Conservation (phyloP, 2,329 filamentous ascomycete genomes). For the Reticulascus tulasneorum region DNA sequence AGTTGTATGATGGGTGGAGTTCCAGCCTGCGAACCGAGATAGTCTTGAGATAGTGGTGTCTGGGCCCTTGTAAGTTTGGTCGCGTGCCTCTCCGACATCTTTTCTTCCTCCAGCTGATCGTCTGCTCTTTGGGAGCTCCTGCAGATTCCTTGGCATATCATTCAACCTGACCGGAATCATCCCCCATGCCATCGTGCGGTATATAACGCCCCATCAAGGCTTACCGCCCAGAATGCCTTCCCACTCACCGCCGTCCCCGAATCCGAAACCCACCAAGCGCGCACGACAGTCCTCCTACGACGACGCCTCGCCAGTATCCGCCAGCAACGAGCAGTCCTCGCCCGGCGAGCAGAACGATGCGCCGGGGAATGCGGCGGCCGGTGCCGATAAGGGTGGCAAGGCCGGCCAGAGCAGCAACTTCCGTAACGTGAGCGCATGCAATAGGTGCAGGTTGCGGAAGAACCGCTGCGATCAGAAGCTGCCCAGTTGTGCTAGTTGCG, state of each 20-base stretch:
- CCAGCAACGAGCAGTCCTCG: conserved; percentile 30
- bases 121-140: neutral
- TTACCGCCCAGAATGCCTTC: conserved; percentile 34
- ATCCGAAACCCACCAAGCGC: conserved; percentile 53
- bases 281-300: conserved; percentile 50
- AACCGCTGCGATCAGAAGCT: conserved; percentile 93
- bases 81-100: conserved; percentile 7
- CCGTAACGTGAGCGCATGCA: conserved; percentile 89
- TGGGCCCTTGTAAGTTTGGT: conserved; percentile 4
- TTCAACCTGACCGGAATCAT: conserved; percentile 7
- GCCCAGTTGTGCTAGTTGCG: conserved; percentile 85
- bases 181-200: conserved; percentile 3
- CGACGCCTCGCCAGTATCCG: conserved; percentile 35
- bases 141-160: neutral
- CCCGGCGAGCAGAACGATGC: conserved; percentile 23
- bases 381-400: conserved; percentile 33
- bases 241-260: conserved; percentile 45
- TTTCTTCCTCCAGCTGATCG: neutral
- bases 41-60: conserved; percentile 9
- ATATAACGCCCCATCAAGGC: conserved; percentile 1
- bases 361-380: conserved; percentile 21
- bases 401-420: conserved; percentile 63
- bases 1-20: conserved; percentile 11
- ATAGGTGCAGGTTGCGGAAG: conserved; percentile 86
- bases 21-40: conserved; percentile 10